These are phyloP conservation scores for Spencermartinsiella ligniputridi DNA, from an alignment of 1,139 yeast species.

Conservation along the genomic window DNA sequence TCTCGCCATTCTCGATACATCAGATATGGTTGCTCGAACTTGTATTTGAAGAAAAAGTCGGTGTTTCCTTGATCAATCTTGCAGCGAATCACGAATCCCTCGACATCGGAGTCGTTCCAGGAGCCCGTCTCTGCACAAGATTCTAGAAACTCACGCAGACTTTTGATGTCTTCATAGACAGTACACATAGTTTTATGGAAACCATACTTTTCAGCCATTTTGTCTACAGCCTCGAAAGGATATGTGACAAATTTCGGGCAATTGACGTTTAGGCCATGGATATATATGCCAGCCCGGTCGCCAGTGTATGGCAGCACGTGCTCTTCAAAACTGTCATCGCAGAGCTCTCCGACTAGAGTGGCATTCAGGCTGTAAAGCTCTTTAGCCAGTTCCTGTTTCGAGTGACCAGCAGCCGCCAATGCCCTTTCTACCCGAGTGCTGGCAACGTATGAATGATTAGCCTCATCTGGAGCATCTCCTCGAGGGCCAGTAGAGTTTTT, in stretches of 20 bases:
- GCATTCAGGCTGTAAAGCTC: slow-evolving; percentile 47
- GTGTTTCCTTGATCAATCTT: slow-evolving; percentile 21
- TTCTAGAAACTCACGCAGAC: slow-evolving; percentile 50
- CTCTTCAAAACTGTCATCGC: slow-evolving; percentile 93
- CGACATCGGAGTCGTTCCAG: slow-evolving; percentile 68
- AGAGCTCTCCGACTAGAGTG: slow-evolving; percentile 89
- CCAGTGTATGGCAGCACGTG: slow-evolving; percentile 75
- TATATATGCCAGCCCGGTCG: slow-evolving; percentile 71
- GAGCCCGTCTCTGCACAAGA: slow-evolving; percentile 63
- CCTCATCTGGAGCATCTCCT: slow-evolving; percentile 38
- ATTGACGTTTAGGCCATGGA: slow-evolving; percentile 84
- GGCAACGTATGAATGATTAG: slow-evolving; percentile 77
- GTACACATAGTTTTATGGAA: slow-evolving; percentile 52
- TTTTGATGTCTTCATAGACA: slow-evolving; percentile 36
- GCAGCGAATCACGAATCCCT: slow-evolving; percentile 89
- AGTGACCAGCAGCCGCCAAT: slow-evolving; percentile 39
- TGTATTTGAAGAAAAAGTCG: slow-evolving; percentile 83
- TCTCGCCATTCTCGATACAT: slow-evolving; percentile 91
- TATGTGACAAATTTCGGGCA: slow-evolving; percentile 58
- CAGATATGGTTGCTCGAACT: slow-evolving; percentile 91
- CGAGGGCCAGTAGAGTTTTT: slow-evolving; percentile 82
- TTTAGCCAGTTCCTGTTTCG: slow-evolving; percentile 50
- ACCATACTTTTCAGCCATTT: slow-evolving; percentile 68
- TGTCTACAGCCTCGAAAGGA: slow-evolving; percentile 54
- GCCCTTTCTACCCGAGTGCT: slow-evolving; percentile 54